phyloP scores from a whole-genome alignment of 2,329 filamentous ascomycete species.

The Botrytis byssoidea region DNA sequence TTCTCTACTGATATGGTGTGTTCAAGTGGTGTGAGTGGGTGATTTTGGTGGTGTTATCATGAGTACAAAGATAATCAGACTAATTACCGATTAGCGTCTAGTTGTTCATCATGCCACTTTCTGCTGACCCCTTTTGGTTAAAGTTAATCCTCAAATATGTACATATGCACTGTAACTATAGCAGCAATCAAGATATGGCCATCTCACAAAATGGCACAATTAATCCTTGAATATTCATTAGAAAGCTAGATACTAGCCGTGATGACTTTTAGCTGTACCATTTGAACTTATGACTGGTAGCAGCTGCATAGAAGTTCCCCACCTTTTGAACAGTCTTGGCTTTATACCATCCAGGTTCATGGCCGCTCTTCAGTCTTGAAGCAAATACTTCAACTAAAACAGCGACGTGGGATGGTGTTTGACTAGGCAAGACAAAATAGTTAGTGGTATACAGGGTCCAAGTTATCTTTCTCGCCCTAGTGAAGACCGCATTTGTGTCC shows the following conservation, averaged over 20 bases:
- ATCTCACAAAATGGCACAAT: background rate
- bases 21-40: background rate
- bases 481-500: slow-evolving; percentile 18
- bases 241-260: background rate
- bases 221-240: background rate
- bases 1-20: background rate
- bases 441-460: slow-evolving; percentile 12
- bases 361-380: slow-evolving; percentile 8
- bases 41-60: slow-evolving; percentile 7
- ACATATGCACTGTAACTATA: slow-evolving; percentile 11
- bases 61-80: slow-evolving; percentile 1
- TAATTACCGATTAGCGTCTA: background rate
- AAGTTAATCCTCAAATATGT: slow-evolving; percentile 1
- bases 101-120: slow-evolving; percentile 2
- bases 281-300: slow-evolving; percentile 12
- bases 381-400: slow-evolving; percentile 19
- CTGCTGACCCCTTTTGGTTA: background rate
- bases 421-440: slow-evolving; percentile 6
- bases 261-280: background rate
- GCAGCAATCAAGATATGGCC: slow-evolving; percentile 3
- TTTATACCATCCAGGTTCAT: slow-evolving; percentile 11
- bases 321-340: slow-evolving; percentile 3
- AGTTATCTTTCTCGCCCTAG: slow-evolving; percentile 8
- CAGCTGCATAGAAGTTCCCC: slow-evolving; percentile 8
- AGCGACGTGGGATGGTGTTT: slow-evolving; percentile 30